Conservation (phyloP, 495 filamentous ascomycete species). For the Daldinia caldariorum region DNA sequence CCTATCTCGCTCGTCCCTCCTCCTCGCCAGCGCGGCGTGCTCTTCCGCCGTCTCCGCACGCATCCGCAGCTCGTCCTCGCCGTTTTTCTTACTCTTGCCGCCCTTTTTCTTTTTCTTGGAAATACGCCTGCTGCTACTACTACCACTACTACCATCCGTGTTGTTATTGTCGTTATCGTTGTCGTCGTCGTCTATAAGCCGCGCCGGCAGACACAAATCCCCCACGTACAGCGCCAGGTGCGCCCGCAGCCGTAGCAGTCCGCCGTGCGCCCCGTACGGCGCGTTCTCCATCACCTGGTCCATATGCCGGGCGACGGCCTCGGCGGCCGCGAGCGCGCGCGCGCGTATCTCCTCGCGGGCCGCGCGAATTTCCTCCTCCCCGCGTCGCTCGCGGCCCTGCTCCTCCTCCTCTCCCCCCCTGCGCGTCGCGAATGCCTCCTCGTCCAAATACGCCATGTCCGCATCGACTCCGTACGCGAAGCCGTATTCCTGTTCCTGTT, state of each 20-base stretch:
- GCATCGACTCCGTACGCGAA: constrained; percentile 1
- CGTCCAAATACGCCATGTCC: constrained; percentile 24
- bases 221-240: constrained; percentile 75
- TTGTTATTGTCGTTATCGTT: too few species aligned
- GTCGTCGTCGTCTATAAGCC: constrained; percentile 24
- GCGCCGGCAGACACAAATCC: constrained; percentile 61
- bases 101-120: not conserved
- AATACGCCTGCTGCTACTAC: not conserved
- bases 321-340: constrained; percentile 44
- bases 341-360: constrained; percentile 41
- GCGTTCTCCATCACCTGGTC: constrained; percentile 69
- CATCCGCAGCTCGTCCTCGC: constrained; percentile 20
- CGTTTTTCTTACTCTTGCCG: not conserved
- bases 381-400: too few species aligned
- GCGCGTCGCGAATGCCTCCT: constrained; percentile 7
- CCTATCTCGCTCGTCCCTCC: constrained; percentile 41
- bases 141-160: too few species aligned
- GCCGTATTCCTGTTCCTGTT: constrained; percentile 3
- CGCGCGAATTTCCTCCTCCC: constrained; percentile 3
- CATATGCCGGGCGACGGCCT: constrained; percentile 68
- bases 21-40: constrained; percentile 33
- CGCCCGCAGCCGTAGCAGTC: constrained; percentile 68
- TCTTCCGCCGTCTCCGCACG: constrained; percentile 38
- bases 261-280: constrained; percentile 68
- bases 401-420: constrained; percentile 35